Base-by-base conservation (phyloP, 192 early-diverging fungal genomes). In the Coemansia asiatica region DNA sequence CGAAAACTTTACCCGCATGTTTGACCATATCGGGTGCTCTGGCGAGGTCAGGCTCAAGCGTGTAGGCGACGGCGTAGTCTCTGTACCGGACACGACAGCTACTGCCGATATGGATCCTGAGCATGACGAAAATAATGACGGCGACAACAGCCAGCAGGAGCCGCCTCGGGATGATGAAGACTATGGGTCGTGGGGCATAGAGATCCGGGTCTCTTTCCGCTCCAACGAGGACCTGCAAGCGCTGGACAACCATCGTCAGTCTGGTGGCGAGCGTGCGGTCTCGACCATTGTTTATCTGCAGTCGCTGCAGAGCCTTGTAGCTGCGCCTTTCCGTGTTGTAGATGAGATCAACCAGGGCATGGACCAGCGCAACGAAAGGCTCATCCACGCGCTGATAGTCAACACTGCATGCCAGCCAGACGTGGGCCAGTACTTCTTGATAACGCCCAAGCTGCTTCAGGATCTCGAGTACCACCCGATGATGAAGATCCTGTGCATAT, bases 301-400 rank as follows among this genome's bases (percentile, higher is more conserved):
- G 88, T 84, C 97, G 16, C 85, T 99, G 57, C 97, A 99, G 85
- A 70, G 79, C 13, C 76, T 97, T 35, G 72, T 65, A 3, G 90
- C 95, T 6, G 86, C 93, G 9, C 96, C 97, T 18, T 99, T 99
- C 88, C 90, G 97, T 56, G 93, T 98, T 0, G 97, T 99, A 13
- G 97, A 99, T 83, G 97, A 99, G 78, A 99, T 99, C 63, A 99
- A 99, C 72, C 97, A 99, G 72, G 97, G 97, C 54, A 98, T 99
- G 97, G 97, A 99, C 76, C 91, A 93, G 29, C 85, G 90, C 33
- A 99, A 98, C 74, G 97, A 99, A 72, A 85, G 97, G 22, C 80
- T 96, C 78, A 90, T 98, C n/a, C 97, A 99, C 81, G 68, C 84
- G 18, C 92, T 94, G 64, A 86, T 99, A 47, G 94, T 99, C 29